These are phyloP conservation scores for Tranzscheliella williamsii DNA, from an alignment of 1,284 basidiomycete genomes.

Conservation along the genomic window DNA sequence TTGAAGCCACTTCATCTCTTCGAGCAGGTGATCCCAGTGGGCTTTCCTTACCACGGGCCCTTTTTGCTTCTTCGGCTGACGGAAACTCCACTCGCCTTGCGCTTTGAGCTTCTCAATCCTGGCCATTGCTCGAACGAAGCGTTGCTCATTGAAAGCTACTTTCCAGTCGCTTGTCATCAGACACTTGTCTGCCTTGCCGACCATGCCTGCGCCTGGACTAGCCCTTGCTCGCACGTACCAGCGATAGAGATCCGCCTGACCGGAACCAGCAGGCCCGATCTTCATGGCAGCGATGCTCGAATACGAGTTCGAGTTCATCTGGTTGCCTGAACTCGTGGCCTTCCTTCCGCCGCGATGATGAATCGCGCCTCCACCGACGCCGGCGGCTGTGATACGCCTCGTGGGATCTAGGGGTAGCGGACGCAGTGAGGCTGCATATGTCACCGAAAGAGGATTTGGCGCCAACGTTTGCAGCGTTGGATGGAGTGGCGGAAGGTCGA, in stretches of 20 bases:
- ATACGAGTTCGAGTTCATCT: constrained; percentile 28
- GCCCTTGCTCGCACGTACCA: constrained; percentile 57
- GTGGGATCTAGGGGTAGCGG: constrained; percentile 57
- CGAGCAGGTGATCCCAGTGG: constrained; percentile 94
- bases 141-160: constrained; percentile 58
- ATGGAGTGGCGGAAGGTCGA: constrained; percentile 40
- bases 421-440: constrained; percentile 56
- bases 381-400: constrained; percentile 52
- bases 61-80: constrained; percentile 92
- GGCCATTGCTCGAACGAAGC: constrained; percentile 73
- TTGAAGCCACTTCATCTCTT: constrained; percentile 99
- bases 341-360: constrained; percentile 51
- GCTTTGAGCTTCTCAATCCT: constrained; percentile 83
- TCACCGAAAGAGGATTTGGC: constrained; percentile 57
- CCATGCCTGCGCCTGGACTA: constrained; percentile 52
- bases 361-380: constrained; percentile 52
- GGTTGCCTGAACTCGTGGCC: constrained; percentile 8
- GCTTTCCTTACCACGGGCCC: constrained; percentile 79
- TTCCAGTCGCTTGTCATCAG: constrained; percentile 58
- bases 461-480: constrained; percentile 49
- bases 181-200: constrained; percentile 60
- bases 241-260: constrained; percentile 48
- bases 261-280: constrained; percentile 46
- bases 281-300: constrained; percentile 28
- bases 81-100: constrained; percentile 82